Percentiles rank a stretch among this genome's conserved stretches.
phyloP scores from a whole-genome alignment of 768 basidiomycete species.

The Boletus insuetus region DNA sequence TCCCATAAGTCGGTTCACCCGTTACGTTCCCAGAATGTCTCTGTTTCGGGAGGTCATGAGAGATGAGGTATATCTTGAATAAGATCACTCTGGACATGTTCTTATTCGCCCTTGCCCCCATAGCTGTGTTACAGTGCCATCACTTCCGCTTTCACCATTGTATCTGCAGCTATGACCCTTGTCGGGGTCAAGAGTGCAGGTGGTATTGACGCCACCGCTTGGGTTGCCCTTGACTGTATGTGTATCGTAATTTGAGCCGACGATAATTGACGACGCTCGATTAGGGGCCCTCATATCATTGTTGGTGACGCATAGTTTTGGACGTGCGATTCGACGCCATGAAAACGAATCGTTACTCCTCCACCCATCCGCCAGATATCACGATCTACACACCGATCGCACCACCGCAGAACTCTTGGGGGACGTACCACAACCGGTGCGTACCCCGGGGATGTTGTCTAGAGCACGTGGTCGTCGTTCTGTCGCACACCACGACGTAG shows the following conservation, averaged over 20 bases:
- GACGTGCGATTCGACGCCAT: constrained; percentile 5
- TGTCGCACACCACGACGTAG: background rate
- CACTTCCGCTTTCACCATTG: constrained; percentile 47
- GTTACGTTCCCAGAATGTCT: constrained; percentile 50
- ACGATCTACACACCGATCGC: constrained; percentile 4
- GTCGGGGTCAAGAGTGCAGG: constrained; percentile 49
- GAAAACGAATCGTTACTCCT: constrained; percentile 4
- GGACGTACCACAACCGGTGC: background rate
- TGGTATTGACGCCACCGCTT: constrained; percentile 45
- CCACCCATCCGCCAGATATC: constrained; percentile 3
- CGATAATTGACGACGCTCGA: constrained; percentile 11
- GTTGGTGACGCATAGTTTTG: constrained; percentile 2
- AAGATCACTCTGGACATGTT: background rate
- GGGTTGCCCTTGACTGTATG: constrained; percentile 58
- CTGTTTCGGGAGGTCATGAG: constrained; percentile 56
- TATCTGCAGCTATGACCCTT: constrained; percentile 47
- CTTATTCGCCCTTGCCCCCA: background rate
- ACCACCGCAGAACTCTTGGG: constrained; percentile 6
- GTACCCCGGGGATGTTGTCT: background rate
- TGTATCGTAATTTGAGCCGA: background rate
- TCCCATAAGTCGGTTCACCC: constrained; percentile 30
- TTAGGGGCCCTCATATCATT: constrained; percentile 3
- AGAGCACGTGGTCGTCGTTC: background rate
- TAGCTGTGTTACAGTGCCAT: constrained; percentile 56
- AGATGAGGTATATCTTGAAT: constrained; percentile 50